phyloP scores from a whole-genome alignment of 495 filamentous ascomycete species.

The Podospora anserina region DNA sequence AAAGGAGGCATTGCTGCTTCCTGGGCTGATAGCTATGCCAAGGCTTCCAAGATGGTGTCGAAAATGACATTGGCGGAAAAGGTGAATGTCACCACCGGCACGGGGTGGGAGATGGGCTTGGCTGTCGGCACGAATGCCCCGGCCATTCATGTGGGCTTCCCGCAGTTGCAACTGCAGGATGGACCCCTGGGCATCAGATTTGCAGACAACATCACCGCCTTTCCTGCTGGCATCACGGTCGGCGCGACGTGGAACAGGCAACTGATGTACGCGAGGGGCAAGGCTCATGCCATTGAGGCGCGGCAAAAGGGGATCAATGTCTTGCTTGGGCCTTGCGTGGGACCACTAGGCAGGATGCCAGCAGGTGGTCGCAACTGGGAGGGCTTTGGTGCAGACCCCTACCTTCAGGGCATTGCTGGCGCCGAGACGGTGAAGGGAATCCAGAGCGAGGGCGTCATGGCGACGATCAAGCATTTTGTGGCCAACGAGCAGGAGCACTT shows the following conservation, averaged over 20 bases:
- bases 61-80: slow-evolving; percentile 88
- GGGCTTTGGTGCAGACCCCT: slow-evolving; percentile 71
- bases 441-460: slow-evolving; percentile 69
- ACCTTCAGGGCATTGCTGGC: slow-evolving; percentile 64
- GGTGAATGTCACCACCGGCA: slow-evolving; percentile 91
- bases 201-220: slow-evolving; percentile 63
- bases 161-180: slow-evolving; percentile 84
- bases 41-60: slow-evolving; percentile 72
- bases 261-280: slow-evolving; percentile 65
- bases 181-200: slow-evolving; percentile 66
- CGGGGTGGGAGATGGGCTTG: slow-evolving; percentile 84
- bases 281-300: slow-evolving; percentile 65
- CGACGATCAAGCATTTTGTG: slow-evolving; percentile 70
- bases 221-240: slow-evolving; percentile 63
- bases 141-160: slow-evolving; percentile 69
- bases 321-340: slow-evolving; percentile 65
- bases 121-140: slow-evolving; percentile 88
- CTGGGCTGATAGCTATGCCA: slow-evolving; percentile 79
- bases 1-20: slow-evolving; percentile 66
- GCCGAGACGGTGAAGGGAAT: slow-evolving; percentile 67
- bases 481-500: slow-evolving; percentile 75
- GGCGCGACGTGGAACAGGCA: slow-evolving; percentile 61
- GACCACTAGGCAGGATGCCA: slow-evolving; percentile 66
- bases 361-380: slow-evolving; percentile 76
- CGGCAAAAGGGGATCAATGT: slow-evolving; percentile 71